phyloP scores from a whole-genome alignment of 305 asterid genomes.

The Plantago lanceolata region DNA sequence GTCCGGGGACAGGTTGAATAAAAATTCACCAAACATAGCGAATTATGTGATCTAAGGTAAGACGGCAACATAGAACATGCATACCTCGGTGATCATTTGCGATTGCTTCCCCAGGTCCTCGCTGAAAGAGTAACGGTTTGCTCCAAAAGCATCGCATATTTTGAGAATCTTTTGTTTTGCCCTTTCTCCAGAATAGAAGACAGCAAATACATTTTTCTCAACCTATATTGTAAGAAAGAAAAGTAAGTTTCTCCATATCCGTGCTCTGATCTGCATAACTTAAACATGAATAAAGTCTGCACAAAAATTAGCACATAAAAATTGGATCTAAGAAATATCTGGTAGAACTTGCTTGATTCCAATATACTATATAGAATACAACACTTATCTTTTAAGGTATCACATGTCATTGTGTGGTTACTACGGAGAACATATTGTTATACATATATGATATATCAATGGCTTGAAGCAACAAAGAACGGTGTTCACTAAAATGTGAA shows the following conservation, averaged over 20 bases:
- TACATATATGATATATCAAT: too few species aligned
- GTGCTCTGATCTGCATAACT: constrained; percentile 1
- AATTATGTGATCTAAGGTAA: too few species aligned
- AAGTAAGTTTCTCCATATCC: constrained; percentile 17
- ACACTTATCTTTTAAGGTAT: not conserved
- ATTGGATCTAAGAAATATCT: not conserved
- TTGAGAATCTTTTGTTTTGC: constrained; percentile 82
- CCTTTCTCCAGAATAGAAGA: constrained; percentile 97
- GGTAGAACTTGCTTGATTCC: not conserved
- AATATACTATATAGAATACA: not conserved
- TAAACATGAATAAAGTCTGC: constrained; percentile 5
- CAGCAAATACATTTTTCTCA: constrained; percentile 83
- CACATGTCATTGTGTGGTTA: not conserved
- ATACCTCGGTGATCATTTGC: constrained; percentile 77
- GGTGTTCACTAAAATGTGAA: too few species aligned
- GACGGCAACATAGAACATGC: not conserved
- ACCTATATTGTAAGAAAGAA: constrained; percentile 47
- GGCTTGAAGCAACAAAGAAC: too few species aligned
- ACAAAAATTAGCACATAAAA: not conserved
- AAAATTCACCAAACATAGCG: too few species aligned
- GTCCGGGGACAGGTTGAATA: too few species aligned
- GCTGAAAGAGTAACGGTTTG: constrained; percentile 73
- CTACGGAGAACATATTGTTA: not conserved
- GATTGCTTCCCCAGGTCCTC: constrained; percentile 81
- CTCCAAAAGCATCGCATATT: constrained; percentile 99